Percentiles rank a stretch among this genome's conserved stretches.
phyloP scores from a whole-genome alignment of 371 early-diverging fungal genomes.

The Mucor mucedo region DNA sequence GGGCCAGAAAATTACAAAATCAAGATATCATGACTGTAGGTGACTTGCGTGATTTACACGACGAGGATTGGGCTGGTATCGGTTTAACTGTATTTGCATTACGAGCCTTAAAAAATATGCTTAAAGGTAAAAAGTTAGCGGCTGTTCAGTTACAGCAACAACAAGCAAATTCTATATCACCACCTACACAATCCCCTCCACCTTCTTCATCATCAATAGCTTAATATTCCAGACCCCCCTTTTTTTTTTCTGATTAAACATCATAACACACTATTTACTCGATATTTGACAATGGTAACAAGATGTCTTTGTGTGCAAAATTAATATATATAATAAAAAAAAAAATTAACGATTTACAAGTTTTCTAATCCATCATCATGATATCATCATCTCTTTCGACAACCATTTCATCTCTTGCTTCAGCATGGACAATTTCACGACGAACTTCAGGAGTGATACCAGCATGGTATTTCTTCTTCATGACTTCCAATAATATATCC shows the following conservation, averaged over 20 bases:
- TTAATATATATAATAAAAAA: not conserved
- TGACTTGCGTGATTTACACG: conserved; percentile 77
- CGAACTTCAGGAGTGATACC: conserved; percentile 92
- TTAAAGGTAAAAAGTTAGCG: conserved; percentile 60
- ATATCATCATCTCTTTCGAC: conserved; percentile 33
- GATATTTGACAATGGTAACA: not conserved
- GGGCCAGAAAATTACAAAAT: conserved; percentile 71
- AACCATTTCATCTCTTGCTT: conserved; percentile 67
- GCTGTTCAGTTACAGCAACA: conserved; percentile 19
- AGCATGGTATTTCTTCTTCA: conserved; percentile 79
- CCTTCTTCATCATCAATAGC: conserved; percentile 9
- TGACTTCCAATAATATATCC: conserved; percentile 83
- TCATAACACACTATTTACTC: not conserved
- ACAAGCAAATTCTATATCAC: not conserved
- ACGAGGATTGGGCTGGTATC: conserved; percentile 80
- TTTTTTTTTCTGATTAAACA: not conserved
- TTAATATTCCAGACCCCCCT: not conserved
- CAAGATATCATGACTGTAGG: conserved; percentile 88
- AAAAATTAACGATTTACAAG: not conserved
- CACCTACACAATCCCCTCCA: conserved; percentile 1
- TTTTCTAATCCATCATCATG: conserved; percentile 38
- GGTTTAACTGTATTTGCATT: conserved; percentile 89
- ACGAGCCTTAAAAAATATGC: conserved; percentile 83
- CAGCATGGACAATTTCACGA: conserved; percentile 79
- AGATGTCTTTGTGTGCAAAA: not conserved